These are phyloP conservation scores for Jamesozyma gamospora DNA, from an alignment of 805 yeast genomes.

Conservation along the genomic window DNA sequence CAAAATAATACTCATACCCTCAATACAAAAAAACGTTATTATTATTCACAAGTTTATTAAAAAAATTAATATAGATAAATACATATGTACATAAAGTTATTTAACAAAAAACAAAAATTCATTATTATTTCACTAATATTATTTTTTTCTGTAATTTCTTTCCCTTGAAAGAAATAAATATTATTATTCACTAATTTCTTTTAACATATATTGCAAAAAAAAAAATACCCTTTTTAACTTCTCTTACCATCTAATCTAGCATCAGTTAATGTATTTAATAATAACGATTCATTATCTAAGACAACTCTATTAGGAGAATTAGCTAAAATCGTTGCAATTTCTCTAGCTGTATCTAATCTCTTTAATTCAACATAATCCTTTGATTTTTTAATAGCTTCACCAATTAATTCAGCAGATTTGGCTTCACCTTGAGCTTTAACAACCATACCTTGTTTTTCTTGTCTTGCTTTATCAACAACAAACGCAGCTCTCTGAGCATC, in stretches of 20 bases:
- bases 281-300: conserved; percentile 83
- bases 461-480: conserved; percentile 91
- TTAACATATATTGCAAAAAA: too few relatives aligned
- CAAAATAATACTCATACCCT: too few relatives aligned
- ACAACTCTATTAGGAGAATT: conserved; percentile 85
- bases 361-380: conserved; percentile 93
- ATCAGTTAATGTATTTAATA: conserved; percentile 81
- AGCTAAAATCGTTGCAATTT: conserved; percentile 79
- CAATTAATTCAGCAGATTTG: conserved; percentile 92
- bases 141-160: too few relatives aligned
- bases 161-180: too few relatives aligned
- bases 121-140: too few relatives aligned
- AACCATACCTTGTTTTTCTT: conserved; percentile 93
- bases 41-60: too few relatives aligned
- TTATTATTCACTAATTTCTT: too few relatives aligned
- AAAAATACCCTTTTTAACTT: background rate
- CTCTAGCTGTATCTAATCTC: conserved; percentile 94
- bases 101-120: too few relatives aligned
- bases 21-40: too few relatives aligned
- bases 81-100: too few relatives aligned
- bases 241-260: conserved; percentile 34
- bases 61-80: too few relatives aligned
- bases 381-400: conserved; percentile 96
- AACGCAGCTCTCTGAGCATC: conserved; percentile 98
- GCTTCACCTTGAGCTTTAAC: conserved; percentile 99